phyloP scores from a whole-genome alignment of 139 green algal genomes.

The Chlorella vulgaris region DNA sequence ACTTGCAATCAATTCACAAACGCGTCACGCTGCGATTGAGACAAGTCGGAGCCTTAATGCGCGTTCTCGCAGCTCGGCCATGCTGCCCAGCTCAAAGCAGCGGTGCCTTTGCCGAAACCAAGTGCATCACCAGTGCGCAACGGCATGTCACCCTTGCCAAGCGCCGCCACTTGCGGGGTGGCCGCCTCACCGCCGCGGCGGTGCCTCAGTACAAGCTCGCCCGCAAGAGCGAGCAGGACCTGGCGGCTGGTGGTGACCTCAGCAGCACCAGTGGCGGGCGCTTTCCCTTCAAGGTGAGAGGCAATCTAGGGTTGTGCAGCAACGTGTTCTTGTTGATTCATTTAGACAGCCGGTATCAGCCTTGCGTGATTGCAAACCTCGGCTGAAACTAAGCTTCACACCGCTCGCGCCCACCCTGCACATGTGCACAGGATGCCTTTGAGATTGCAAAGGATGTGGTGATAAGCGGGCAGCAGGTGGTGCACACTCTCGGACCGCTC shows the following conservation, averaged over 20 bases:
- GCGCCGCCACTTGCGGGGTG: background rate
- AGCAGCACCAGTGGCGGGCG: background rate
- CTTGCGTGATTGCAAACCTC: no score
- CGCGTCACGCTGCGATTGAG: no score
- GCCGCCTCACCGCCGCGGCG: background rate
- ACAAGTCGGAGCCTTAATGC: no score
- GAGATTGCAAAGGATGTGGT: background rate
- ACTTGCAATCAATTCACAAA: no score
- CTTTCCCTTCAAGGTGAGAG: constrained; percentile 23
- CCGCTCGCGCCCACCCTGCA: no score
- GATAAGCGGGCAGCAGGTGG: constrained; percentile 3
- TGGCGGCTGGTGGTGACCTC: background rate
- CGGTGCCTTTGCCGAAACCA: no score
- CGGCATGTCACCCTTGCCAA: no score
- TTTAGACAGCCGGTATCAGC: no score
- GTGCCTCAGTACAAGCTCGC: constrained; percentile 10
- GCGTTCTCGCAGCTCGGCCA: no score
- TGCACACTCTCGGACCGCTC: constrained; percentile 22
- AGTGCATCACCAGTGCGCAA: background rate
- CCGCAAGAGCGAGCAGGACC: constrained; percentile 7
- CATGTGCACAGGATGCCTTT: constrained; percentile 24
- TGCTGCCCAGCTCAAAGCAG: background rate
- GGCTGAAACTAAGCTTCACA: no score
- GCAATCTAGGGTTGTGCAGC: no score
- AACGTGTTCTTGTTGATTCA: no score